phyloP scores from a whole-genome alignment of 768 basidiomycete species.

The Cystobasidium ongulense region DNA sequence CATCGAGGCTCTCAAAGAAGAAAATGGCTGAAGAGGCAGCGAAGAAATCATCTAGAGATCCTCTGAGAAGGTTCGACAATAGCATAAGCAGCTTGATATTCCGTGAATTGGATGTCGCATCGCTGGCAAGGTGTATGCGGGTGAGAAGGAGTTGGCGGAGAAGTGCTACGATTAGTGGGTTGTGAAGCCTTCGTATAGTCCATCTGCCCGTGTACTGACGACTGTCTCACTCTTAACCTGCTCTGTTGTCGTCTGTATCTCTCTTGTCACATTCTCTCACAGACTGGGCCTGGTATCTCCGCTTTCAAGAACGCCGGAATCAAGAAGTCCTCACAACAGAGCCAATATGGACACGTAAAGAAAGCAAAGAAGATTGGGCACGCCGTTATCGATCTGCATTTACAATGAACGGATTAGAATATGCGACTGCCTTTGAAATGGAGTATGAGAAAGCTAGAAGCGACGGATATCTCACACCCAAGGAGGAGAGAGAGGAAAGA shows the following conservation, averaged over 20 bases:
- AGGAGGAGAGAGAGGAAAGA: constrained; percentile 39
- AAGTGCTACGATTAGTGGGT: constrained; percentile 41
- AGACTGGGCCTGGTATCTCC: constrained; percentile 40
- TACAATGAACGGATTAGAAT: constrained; percentile 35
- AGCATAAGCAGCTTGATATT: constrained; percentile 38
- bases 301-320: constrained; percentile 37
- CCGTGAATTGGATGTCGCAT: constrained; percentile 32
- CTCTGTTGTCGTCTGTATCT: background rate
- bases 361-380: constrained; percentile 40
- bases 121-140: constrained; percentile 32
- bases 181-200: background rate
- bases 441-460: constrained; percentile 29
- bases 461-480: constrained; percentile 36
- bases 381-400: constrained; percentile 36
- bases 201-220: background rate
- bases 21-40: constrained; percentile 36
- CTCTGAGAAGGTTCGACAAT: constrained; percentile 39
- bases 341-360: constrained; percentile 39
- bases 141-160: constrained; percentile 40
- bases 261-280: background rate
- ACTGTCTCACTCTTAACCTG: background rate
- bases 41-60: constrained; percentile 36
- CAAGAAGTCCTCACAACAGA: constrained; percentile 27
- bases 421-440: constrained; percentile 22
- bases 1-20: constrained; percentile 29